phyloP scores from a whole-genome alignment of 768 basidiomycete species.

The Floccularia luteovirens region DNA sequence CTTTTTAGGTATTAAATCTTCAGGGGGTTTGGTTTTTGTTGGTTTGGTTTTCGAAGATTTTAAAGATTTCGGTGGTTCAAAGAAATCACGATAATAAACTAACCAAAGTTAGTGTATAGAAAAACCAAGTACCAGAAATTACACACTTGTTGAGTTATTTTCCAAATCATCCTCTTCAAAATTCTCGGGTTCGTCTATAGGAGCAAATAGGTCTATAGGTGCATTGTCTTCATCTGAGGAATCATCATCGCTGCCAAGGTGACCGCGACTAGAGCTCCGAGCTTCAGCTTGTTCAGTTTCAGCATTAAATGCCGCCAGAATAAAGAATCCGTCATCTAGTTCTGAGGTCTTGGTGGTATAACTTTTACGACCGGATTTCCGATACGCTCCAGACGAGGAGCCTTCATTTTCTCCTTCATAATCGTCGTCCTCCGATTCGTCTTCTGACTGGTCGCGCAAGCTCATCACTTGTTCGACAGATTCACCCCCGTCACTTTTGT shows the following conservation, averaged over 20 bases:
- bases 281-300: conserved; percentile 78
- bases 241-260: conserved; percentile 40
- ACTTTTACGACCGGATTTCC: conserved; percentile 16
- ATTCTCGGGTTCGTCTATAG: conserved; percentile 37
- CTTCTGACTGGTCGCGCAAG: conserved; percentile 30
- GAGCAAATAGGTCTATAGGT: conserved; percentile 59
- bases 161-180: conserved; percentile 39
- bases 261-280: conserved; percentile 50
- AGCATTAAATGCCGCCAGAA: conserved; percentile 80
- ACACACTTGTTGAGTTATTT: conserved; percentile 31
- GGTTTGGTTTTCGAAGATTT: conserved; percentile 8
- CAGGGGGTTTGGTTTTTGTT: conserved; percentile 11
- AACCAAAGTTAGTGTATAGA: conserved; percentile 34
- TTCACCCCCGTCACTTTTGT: conserved; percentile 13
- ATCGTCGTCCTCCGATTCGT: conserved; percentile 24
- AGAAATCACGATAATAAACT: conserved; percentile 81
- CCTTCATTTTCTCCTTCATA: too few relatives aligned
- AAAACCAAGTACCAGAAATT: conserved; percentile 1
- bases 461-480: conserved; percentile 16
- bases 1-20: conserved; percentile 8
- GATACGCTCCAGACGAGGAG: too few relatives aligned
- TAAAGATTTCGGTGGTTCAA: conserved; percentile 46
- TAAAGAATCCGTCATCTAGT: conserved; percentile 89
- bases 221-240: conserved; percentile 46
- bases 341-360: conserved; percentile 21